Base-by-base conservation (phyloP, 2,329 filamentous ascomycete genomes). In the Cryphonectria japonica region DNA sequence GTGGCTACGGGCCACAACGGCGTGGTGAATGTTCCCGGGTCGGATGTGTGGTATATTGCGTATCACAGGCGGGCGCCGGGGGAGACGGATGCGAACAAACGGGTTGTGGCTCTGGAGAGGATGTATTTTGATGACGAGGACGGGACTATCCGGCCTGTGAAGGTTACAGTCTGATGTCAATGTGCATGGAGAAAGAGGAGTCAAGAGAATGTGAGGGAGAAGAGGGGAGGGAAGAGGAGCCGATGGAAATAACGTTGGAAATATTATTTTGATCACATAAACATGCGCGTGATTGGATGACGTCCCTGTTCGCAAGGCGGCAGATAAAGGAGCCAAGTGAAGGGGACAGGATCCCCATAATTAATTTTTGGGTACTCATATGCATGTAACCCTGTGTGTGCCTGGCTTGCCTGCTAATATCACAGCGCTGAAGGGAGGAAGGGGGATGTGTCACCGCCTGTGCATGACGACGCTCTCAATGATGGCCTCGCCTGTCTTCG, bases 31-130 rank as follows among this genome's bases (percentile, higher is more conserved):
- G 26, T 69, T 16, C 71, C 71, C 4, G 71, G 69, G 22, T 71
- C 71, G 41, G 71, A 72, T 14, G 54, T 61, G n/a, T 72, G 68
- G 68, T 72, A 71, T 16, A 63, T 72, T 7, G 60, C 67, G 14
- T 72, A 72, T 26, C 69, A 71, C 41, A 61, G 69, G 13, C 60
- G 69, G 32, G 64, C 62, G 43, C 59, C 43, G 2, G 61, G 54
- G 11, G 69, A 71, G 61, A 52, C 37, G 22, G 65, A 68, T 50
- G n/a, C 66, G 13, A 61, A 67, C 5, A 57, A 64, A 19, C 46
- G 66, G 66, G 54, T 62, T 2, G 7, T 72, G 37, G 71, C 71
- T 2, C 57, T 63, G 11, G 71, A 72, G 16, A 66, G 62, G 59
- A 22, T 72, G 13, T 61, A 57, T 32, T 72, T 72, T 29, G 19